Evolutionary conservation across 441 rosid genomes (phyloP), one percentile per base, ranked within the genome.

Genomic region (Gossypium lobatum): DNA sequence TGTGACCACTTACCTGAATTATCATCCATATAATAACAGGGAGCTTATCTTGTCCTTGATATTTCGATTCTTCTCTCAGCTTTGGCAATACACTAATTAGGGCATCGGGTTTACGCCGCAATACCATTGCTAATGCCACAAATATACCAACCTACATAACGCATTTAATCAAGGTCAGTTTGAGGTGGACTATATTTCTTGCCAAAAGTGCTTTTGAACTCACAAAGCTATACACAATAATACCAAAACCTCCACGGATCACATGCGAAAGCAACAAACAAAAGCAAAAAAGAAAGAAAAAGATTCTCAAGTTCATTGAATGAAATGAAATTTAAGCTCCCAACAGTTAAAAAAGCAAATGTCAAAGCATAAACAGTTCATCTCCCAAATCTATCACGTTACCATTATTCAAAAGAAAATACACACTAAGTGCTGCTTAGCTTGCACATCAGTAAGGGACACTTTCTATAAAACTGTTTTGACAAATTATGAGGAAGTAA

Each of bases 11-110:
- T 73, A 89, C 93, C 96, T 95, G 98, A 63, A 88, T 86, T 78
- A 93, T 83, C 88, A 85, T 85, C 99, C 98, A 95, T 64, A 86
- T 83, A 61, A 76, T 73, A 63, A 93, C 84, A 0, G 87, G 89
- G 80, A 93, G 92, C 83, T 89, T 95, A 76, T 95, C 99, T 76
- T 89, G 97, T 39, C 95, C 97, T 62, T 87, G 91, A 82, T 89
- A 95, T 85, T 88, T 92, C 0, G 85, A 75, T 83, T 73, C 86
- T 48, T 90, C 97, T 81, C 88, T 87, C 79, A 93, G 37, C 63
- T 76, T 80, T 3, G 94, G 87, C 79, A 92, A 71, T 72, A 86
- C 80, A 79, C 78, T 75, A 72, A 86, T 78, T 75, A 95, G 79
- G 55, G 83, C 90, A 85, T 95, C 97, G 79, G 98, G 96, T 81